Base-by-base conservation (phyloP, 768 basidiomycete genomes). In the Naematelia aurantialba region DNA sequence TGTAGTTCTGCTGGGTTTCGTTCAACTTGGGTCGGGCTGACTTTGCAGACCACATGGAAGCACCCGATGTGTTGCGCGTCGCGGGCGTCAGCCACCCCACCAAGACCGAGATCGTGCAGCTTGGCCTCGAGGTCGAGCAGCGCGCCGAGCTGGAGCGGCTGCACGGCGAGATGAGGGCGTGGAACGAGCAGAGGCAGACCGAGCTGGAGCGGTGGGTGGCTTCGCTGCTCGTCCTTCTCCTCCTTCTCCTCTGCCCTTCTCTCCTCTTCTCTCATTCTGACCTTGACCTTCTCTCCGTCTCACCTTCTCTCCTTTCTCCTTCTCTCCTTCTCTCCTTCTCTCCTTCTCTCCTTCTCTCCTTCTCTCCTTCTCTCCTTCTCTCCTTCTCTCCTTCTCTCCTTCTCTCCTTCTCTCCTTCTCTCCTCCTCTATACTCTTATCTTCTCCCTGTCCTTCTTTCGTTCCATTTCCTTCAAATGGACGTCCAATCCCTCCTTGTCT, bases 11-110 rank as follows among this genome's bases (percentile, higher is more conserved):
- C n/a, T n/a, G n/a, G n/a, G n/a, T n/a, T n/a, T n/a, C n/a, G n/a
- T n/a, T n/a, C n/a, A n/a, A n/a, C n/a, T n/a, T n/a, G n/a, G n/a
- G n/a, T n/a, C n/a, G n/a, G n/a, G n/a, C n/a, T n/a, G n/a, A n/a
- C 34, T 8, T 17, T 8, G 21, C 62, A 67, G 77, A 78, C 56
- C 77, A 78, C 52, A 70, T 76, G 73, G 77, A 78, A 62, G 77
- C 77, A 1, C 68, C 71, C 34, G 77, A 77, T 54, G 66, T 77
- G 2, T 45, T 73, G 1, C 65, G 68, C 3, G 30, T 65, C 22
- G 75, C 76, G 1, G 77, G 77, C 2, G 66, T 69, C 22, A 56
- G 34, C 0, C 22, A 52, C 24, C 68, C 69, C 17, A 72, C 72
- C 3, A 62, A 55, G 29, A 48, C 57, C 2, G 71, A 74, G 22